These are phyloP conservation scores for Termitomyces heimii DNA, from an alignment of 768 basidiomycete species.

Conservation along the genomic window DNA sequence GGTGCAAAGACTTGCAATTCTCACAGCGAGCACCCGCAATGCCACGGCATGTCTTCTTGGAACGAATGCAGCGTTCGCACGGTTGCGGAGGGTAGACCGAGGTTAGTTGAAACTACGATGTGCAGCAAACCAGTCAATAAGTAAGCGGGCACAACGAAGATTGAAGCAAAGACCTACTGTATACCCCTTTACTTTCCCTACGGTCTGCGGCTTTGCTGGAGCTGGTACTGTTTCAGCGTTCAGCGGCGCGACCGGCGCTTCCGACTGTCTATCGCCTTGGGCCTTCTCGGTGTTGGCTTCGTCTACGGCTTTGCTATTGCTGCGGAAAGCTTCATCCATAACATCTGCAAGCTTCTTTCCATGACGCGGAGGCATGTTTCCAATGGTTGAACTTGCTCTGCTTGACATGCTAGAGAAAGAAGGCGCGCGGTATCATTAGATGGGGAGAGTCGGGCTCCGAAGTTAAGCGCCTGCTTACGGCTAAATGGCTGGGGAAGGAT, in stretches of 20 bases:
- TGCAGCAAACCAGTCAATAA: background rate
- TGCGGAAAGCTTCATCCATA: slow-evolving; percentile 27
- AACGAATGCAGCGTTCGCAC: slow-evolving; percentile 40
- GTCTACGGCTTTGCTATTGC: slow-evolving; percentile 16
- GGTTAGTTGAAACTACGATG: slow-evolving; percentile 8
- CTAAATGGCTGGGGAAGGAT: background rate
- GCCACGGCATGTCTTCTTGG: slow-evolving; percentile 35
- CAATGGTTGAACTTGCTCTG: slow-evolving; percentile 28
- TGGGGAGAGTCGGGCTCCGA: background rate
- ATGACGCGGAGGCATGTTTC: slow-evolving; percentile 27
- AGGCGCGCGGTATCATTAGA: background rate
- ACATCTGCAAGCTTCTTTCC: slow-evolving; percentile 23
- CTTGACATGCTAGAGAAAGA: slow-evolving; percentile 22
- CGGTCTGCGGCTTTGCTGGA: slow-evolving; percentile 20
- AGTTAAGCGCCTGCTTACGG: background rate
- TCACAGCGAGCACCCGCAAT: slow-evolving; percentile 38
- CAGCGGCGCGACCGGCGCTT: slow-evolving; percentile 9
- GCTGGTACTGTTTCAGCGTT: slow-evolving; percentile 1
- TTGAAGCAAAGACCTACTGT: slow-evolving; percentile 10
- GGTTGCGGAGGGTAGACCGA: slow-evolving; percentile 32
- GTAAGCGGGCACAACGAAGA: background rate
- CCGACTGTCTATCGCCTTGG: slow-evolving; percentile 23
- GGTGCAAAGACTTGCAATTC: slow-evolving; percentile 39
- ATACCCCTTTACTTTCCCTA: slow-evolving; percentile 20
- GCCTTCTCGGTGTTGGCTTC: slow-evolving; percentile 15